A percentile compares a stretch with the other conserved stretches of the same genome.
Conservation (phyloP, 2,329 filamentous ascomycete genomes). For the Botrytis squamosa region DNA sequence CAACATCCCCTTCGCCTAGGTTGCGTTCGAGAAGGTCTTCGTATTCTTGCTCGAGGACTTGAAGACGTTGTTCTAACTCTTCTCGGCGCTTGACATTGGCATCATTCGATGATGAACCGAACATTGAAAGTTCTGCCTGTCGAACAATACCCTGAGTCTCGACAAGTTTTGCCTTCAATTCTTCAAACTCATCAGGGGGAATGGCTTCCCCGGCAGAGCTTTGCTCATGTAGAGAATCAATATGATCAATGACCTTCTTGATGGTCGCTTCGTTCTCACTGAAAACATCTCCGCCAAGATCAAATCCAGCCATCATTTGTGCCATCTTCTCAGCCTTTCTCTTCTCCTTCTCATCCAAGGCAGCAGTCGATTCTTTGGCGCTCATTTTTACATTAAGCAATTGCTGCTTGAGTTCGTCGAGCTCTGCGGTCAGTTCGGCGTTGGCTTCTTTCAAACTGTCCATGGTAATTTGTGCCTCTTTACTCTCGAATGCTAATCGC, state of each 20-base stretch:
- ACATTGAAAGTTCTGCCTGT: constrained; percentile 85
- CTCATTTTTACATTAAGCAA: constrained; percentile 95
- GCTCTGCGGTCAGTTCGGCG: constrained; percentile 81
- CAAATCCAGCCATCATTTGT: constrained; percentile 99
- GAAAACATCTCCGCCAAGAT: constrained; percentile 88
- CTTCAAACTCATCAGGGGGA: constrained; percentile 75
- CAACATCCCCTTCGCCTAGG: constrained; percentile 72
- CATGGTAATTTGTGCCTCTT: constrained; percentile 97
- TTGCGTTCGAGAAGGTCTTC: constrained; percentile 79
- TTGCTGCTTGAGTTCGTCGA: constrained; percentile 95
- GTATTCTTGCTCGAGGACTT: constrained; percentile 76
- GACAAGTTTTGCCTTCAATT: constrained; percentile 73
- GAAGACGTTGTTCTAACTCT: constrained; percentile 75
- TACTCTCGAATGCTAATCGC: constrained; percentile 91
- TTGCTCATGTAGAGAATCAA: constrained; percentile 76
- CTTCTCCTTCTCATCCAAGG: constrained; percentile 95
- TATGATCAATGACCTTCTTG: constrained; percentile 76
- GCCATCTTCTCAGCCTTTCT: constrained; percentile 99
- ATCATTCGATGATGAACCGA: constrained; percentile 64
- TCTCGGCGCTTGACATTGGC: constrained; percentile 65
- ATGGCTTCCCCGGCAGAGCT: constrained; percentile 76
- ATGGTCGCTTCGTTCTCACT: constrained; percentile 89
- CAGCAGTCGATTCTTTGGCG: constrained; percentile 86
- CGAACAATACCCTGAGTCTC: constrained; percentile 91
- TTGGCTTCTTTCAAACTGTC: constrained; percentile 96